Evolutionary conservation across 306 rosid genomes (phyloP).

Genomic region (Styphnolobium japonicum): DNA sequence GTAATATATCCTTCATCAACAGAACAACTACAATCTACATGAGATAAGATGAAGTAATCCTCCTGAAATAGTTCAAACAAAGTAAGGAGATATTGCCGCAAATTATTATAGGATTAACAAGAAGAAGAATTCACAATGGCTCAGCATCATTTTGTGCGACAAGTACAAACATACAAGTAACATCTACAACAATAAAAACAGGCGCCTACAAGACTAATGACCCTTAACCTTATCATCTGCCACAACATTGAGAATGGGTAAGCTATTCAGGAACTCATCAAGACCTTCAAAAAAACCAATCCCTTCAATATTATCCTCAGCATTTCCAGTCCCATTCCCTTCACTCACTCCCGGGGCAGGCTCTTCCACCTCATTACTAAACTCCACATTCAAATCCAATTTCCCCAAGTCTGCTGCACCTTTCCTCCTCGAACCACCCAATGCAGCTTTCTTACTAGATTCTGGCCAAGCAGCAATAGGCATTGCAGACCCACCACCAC

Average conservation of each 20-base stretch:
- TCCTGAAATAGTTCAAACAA: constrained; percentile 6
- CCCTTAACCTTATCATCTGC: constrained; percentile 84
- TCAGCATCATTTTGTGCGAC: constrained; percentile 10
- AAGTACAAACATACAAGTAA: constrained; percentile 25
- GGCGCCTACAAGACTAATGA: constrained; percentile 45
- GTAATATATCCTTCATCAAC: constrained; percentile 21
- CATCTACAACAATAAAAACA: constrained; percentile 41
- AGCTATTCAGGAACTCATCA: constrained; percentile 87
- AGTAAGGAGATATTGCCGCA: constrained; percentile 22
- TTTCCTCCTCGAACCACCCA: constrained; percentile 46
- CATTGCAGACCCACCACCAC: constrained; percentile 14
- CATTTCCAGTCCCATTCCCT: constrained; percentile 43
- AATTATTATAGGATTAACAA: constrained; percentile 22
- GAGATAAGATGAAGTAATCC: background rate
- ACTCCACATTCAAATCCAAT: constrained; percentile 96
- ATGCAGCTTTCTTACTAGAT: constrained; percentile 43
- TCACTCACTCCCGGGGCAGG: constrained; percentile 33
- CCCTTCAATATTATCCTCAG: constrained; percentile 86
- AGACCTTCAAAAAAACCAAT: constrained; percentile 92
- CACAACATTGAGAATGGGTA: constrained; percentile 86
- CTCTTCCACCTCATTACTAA: constrained; percentile 91
- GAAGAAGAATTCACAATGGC: constrained; percentile 18
- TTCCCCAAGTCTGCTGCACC: constrained; percentile 70
- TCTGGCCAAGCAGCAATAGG: constrained; percentile 35
- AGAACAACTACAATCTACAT: constrained; percentile 7